Base-by-base conservation (phyloP, 2,329 filamentous ascomycete species). In the Colletotrichum tanaceti region DNA sequence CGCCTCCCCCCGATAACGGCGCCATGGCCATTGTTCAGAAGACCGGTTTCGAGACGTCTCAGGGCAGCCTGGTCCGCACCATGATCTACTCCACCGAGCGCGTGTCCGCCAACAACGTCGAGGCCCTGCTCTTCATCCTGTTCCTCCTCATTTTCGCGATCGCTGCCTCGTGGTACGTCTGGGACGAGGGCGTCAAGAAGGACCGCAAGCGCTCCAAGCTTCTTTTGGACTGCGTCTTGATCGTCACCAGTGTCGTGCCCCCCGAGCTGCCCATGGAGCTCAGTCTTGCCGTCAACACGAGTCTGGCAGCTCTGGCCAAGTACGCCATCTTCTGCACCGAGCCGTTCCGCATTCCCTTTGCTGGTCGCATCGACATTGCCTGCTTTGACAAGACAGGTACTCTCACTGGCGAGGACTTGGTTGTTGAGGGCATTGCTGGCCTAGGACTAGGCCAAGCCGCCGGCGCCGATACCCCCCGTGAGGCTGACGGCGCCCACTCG, bases 1-100 rank as follows among this genome's bases (percentile, higher is more conserved):
- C 91, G 18, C 76, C 89, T n/a, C 91, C 96, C 43, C 96, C 97
- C 0, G 96, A 99, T 79, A 93, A 96, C 74, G 96, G 96, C 61
- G 96, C 94, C 43, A 88, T 98, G 85, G 96, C 94, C 70, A 88
- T 99, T 71, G 93, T 99, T 53, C 91, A 94, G 76, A 98, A 98
- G 87, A 99, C 96, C 62, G 96, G 96, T 14, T 99, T 99, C 76
- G 97, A 99, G 82, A 99, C 96, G 13, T 98, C 95, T 65, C 97
- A 99, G 81, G 96, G 96, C 71, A 98, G 94, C 80, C 88, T 99
- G 69, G 96, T 99, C 70, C 92, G 96, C 71, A 99, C 96, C 73
- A 99, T 99, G 96, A 99, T 99, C 76, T 99, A 97, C 84, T 98
- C 97, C 1, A 99, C 96, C 1, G 96, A 99, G 80, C 93, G 95